Evolutionary conservation across 768 basidiomycete species (phyloP).

Genomic region (Pisolithus orientalis): DNA sequence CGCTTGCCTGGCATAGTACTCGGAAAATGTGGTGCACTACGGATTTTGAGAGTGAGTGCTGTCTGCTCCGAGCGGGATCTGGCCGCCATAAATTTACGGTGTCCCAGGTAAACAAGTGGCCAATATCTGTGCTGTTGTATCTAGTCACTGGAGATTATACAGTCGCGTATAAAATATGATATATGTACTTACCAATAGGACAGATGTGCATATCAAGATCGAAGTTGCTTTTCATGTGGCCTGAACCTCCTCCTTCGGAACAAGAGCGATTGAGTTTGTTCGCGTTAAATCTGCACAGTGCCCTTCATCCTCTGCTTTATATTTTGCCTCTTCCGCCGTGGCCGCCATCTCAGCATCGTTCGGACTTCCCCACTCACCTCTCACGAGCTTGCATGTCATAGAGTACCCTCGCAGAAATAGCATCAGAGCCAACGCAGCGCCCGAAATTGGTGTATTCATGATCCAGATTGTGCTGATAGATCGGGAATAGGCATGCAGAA

Average conservation of each 20-base stretch:
- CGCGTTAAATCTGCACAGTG: background rate
- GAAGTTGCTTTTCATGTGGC: background rate
- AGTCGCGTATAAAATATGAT: background rate
- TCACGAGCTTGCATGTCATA: conserved; percentile 44
- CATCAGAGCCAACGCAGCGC: conserved; percentile 43
- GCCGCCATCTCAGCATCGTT: conserved; percentile 28
- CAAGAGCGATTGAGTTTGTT: background rate
- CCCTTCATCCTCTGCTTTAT: background rate
- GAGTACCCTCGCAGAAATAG: conserved; percentile 56
- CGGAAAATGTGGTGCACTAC: no score
- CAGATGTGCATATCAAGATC: background rate
- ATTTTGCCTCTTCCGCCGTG: background rate
- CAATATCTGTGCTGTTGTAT: background rate
- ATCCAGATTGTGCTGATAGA: conserved; percentile 63
- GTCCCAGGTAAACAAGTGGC: no score
- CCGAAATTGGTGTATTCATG: conserved; percentile 52
- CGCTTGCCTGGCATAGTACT: no score
- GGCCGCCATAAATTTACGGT: no score
- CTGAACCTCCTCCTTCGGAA: background rate
- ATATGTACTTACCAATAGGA: background rate
- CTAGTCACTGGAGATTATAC: background rate
- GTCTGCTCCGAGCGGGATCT: no score
- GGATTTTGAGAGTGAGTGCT: no score
- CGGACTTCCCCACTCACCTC: conserved; percentile 13
- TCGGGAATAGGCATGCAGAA: conserved; percentile 57